phyloP scores from a whole-genome alignment of 805 yeast species.

The Yamadazyma phyllophila region DNA sequence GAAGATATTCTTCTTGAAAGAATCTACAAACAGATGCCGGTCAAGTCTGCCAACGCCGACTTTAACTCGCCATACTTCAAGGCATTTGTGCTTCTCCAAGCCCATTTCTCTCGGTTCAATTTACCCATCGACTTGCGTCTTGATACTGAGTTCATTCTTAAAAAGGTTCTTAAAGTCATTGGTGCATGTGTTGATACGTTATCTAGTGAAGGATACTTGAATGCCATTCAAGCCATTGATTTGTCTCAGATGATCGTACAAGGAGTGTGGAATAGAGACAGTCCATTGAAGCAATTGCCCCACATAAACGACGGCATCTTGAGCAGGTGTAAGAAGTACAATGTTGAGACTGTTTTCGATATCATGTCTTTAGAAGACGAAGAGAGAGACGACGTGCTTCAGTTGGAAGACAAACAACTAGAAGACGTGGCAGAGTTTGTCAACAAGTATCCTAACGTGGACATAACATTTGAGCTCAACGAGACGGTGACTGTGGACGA shows the following conservation, averaged over 20 bases:
- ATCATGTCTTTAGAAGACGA: slow-evolving; percentile 79
- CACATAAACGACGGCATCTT: slow-evolving; percentile 51
- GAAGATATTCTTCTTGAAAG: slow-evolving; percentile 51
- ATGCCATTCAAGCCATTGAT: slow-evolving; percentile 82
- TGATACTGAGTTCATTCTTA: slow-evolving; percentile 57
- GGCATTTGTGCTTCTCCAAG: slow-evolving; percentile 73
- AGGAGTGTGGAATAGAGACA: slow-evolving; percentile 79
- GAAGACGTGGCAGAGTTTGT: slow-evolving; percentile 80
- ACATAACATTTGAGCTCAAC: slow-evolving; percentile 51
- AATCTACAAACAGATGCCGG: slow-evolving; percentile 61
- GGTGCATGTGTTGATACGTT: slow-evolving; percentile 72
- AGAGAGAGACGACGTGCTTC: slow-evolving; percentile 60
- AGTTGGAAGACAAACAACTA: slow-evolving; percentile 50
- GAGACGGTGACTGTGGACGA: slow-evolving; percentile 43
- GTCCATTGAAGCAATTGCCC: slow-evolving; percentile 81
- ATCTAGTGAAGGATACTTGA: slow-evolving; percentile 76
- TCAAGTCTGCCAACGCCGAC: slow-evolving; percentile 44
- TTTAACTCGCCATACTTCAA: slow-evolving; percentile 61
- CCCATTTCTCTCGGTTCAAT: slow-evolving; percentile 67
- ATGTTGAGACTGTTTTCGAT: slow-evolving; percentile 75
- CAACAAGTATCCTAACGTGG: slow-evolving; percentile 85
- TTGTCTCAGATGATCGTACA: slow-evolving; percentile 84
- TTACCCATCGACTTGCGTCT: slow-evolving; percentile 57
- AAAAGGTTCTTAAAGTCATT: slow-evolving; percentile 48
- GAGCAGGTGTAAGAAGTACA: slow-evolving; percentile 49